Conservation (phyloP, 2,329 filamentous ascomycete genomes). For the Fusarium drepaniforme region DNA sequence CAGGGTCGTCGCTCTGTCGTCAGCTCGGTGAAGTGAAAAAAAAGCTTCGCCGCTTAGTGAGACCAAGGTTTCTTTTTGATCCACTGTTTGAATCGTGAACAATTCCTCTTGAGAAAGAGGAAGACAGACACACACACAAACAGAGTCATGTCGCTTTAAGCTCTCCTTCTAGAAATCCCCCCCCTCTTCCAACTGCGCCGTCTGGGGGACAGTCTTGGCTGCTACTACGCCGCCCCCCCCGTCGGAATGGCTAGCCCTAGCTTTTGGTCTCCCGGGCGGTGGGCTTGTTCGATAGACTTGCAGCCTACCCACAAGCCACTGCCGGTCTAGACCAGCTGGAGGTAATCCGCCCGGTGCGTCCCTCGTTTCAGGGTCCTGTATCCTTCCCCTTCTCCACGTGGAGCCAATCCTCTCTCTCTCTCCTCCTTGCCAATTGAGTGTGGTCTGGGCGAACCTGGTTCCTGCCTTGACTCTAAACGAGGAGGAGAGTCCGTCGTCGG, state of each 20-base stretch:
- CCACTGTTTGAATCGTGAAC: neutral
- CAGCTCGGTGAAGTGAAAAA: neutral
- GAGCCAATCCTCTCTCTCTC: neutral
- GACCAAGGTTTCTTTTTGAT: neutral
- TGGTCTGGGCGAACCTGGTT: slow-evolving; percentile 18
- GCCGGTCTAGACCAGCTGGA: neutral
- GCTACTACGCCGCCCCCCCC: neutral
- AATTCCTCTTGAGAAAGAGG: neutral
- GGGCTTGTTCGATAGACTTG: neutral
- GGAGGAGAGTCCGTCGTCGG: neutral
- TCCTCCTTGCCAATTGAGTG: slow-evolving; percentile 11
- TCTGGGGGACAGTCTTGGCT: neutral
- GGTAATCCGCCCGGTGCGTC: neutral
- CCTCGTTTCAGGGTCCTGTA: slow-evolving; percentile 26
- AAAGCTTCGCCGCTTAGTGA: neutral
- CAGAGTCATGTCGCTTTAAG: slow-evolving; percentile 25
- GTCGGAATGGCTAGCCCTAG: neutral
- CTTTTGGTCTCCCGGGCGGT: neutral
- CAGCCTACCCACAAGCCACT: neutral
- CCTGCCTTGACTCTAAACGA: neutral
- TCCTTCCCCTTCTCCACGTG: neutral
- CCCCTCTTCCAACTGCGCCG: neutral
- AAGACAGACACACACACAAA: neutral
- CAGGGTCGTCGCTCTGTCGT: neutral
- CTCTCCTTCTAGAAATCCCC: slow-evolving; percentile 15